Percentiles rank a stretch among this genome's conserved stretches.
Evolutionary conservation across 331 rosid species (phyloP).

Genomic region (Prunus yedoensis): DNA sequence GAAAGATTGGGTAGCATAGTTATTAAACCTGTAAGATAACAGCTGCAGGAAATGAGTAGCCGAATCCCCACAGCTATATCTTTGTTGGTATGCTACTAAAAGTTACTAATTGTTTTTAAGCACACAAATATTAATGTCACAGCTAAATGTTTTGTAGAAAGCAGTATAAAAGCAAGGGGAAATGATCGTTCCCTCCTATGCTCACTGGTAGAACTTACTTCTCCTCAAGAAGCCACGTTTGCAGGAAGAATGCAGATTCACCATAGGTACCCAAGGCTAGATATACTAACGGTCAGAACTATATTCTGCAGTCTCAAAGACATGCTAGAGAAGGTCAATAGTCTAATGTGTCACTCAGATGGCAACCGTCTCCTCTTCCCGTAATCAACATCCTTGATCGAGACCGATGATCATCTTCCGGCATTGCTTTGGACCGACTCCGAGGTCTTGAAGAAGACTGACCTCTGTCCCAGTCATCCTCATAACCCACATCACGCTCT

Average conservation of each 20-base stretch:
- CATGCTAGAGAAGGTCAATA: constrained; percentile 4
- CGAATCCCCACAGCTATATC: constrained; percentile 31
- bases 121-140: constrained; percentile 18
- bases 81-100: constrained; percentile 17
- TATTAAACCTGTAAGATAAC: constrained; percentile 24
- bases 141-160: constrained; percentile 26
- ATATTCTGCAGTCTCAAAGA: constrained; percentile 14
- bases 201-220: constrained; percentile 39
- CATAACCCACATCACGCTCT: constrained; percentile 39
- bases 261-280: constrained; percentile 14
- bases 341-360: constrained; percentile 35
- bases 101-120: constrained; percentile 26
- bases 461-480: constrained; percentile 50
- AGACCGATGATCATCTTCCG: constrained; percentile 44
- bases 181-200: constrained; percentile 28
- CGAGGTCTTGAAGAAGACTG: constrained; percentile 45
- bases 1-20: constrained; percentile 12
- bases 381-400: constrained; percentile 47
- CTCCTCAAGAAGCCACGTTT: constrained; percentile 21
- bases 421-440: constrained; percentile 38
- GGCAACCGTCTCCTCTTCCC: constrained; percentile 47
- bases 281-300: constrained; percentile 6
- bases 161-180: constrained; percentile 23
- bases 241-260: constrained; percentile 23
- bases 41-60: constrained; percentile 18